phyloP scores from a whole-genome alignment of 495 filamentous ascomycete species.

The Penicillium simplicissimum region DNA sequence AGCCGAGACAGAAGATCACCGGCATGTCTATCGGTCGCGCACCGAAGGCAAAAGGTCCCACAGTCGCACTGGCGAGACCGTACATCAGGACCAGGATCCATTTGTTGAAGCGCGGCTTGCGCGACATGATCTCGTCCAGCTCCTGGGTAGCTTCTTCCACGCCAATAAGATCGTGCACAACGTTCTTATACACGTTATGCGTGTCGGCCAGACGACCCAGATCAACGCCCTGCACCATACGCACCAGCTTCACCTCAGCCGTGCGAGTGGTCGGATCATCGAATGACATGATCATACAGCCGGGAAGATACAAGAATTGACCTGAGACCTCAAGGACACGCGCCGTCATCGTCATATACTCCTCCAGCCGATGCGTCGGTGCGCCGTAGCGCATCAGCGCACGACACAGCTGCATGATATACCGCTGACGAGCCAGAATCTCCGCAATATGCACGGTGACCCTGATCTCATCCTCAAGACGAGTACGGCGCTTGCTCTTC shows the following conservation, averaged over 20 bases:
- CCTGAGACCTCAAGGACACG: conserved; percentile 85
- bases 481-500: conserved; percentile 39
- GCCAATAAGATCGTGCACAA: conserved; percentile 82
- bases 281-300: conserved; percentile 95
- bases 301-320: conserved; percentile 89
- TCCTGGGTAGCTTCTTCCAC: conserved; percentile 79
- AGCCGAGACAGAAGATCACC: conserved; percentile 81
- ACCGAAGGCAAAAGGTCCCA: conserved; percentile 86
- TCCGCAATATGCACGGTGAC: conserved; percentile 90
- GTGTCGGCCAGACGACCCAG: conserved; percentile 81
- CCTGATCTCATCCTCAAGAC: conserved; percentile 65
- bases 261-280: conserved; percentile 89
- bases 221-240: conserved; percentile 75
- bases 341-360: conserved; percentile 90
- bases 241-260: conserved; percentile 87
- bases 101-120: conserved; percentile 63
- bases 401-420: conserved; percentile 83
- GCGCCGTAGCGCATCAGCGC: conserved; percentile 85
- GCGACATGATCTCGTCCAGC: conserved; percentile 66
- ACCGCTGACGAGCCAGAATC: conserved; percentile 79
- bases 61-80: conserved; percentile 73
- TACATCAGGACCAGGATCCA: conserved; percentile 79
- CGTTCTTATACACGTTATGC: conserved; percentile 90
- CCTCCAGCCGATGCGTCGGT: conserved; percentile 76
- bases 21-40: conserved; percentile 86